phyloP scores from a whole-genome alignment of 202 grass and related monocot genomes.

The Tripidium arundinaceum region DNA sequence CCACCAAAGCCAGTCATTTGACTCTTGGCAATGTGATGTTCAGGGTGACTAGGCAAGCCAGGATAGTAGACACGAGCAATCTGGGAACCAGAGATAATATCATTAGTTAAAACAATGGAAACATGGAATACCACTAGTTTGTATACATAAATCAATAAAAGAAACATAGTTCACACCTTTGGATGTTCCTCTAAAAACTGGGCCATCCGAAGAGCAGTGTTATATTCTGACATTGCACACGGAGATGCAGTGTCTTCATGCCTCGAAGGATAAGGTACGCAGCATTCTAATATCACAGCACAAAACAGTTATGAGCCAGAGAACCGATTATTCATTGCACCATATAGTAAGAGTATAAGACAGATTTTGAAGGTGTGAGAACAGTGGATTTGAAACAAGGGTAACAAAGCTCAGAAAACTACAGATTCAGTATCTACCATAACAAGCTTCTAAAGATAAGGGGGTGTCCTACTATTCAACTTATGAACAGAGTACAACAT shows the following conservation, averaged over 20 bases:
- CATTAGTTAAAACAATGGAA: constrained; percentile 21
- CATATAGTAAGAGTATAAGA: background rate
- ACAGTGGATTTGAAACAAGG: background rate
- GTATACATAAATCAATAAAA: background rate
- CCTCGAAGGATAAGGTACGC: constrained; percentile 88
- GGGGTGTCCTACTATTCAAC: background rate
- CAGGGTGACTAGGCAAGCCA: constrained; percentile 87
- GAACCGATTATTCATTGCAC: background rate
- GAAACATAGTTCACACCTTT: constrained; percentile 50
- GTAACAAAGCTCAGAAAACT: background rate
- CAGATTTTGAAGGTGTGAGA: background rate
- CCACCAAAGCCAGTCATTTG: constrained; percentile 99
- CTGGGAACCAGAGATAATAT: constrained; percentile 32
- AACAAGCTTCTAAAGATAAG: background rate
- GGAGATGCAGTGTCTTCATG: constrained; percentile 99
- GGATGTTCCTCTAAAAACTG: constrained; percentile 99
- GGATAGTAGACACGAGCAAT: constrained; percentile 88
- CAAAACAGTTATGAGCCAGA: constrained; percentile 6
- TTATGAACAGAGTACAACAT: background rate
- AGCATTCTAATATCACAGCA: constrained; percentile 75
- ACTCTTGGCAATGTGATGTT: constrained; percentile 92
- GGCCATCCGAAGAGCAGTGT: constrained; percentile 90
- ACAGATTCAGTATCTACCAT: background rate
- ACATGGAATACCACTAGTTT: background rate
- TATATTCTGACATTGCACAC: constrained; percentile 94